Evolutionary conservation across 495 filamentous ascomycete genomes (phyloP).

Genomic region (Trypethelium eluteriae): DNA sequence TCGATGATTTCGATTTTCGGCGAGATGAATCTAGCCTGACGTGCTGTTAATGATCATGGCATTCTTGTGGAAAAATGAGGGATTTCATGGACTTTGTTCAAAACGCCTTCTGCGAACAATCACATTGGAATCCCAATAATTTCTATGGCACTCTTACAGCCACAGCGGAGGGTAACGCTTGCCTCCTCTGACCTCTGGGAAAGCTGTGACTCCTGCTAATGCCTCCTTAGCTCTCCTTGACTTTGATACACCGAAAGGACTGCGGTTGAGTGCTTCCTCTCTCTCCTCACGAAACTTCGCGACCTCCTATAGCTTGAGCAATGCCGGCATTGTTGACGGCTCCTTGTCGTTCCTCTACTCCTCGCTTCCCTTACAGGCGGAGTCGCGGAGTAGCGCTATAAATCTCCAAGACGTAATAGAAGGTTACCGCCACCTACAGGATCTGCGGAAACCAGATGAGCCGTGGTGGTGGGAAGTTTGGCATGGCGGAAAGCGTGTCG

Average conservation of each 20-base stretch:
- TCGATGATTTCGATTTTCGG: background rate
- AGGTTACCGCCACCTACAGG: slow-evolving; percentile 61
- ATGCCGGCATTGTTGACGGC: slow-evolving; percentile 77
- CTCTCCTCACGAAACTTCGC: slow-evolving; percentile 86
- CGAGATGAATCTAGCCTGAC: background rate
- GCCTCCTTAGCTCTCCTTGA: slow-evolving; percentile 60
- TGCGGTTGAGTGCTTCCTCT: slow-evolving; percentile 80
- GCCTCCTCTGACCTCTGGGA: slow-evolving; percentile 14
- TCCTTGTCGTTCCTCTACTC: slow-evolving; percentile 88
- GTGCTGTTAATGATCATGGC: background rate
- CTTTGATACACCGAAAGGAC: slow-evolving; percentile 69
- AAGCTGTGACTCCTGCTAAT: background rate
- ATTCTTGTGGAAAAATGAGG: slow-evolving; percentile 53
- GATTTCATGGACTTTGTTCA: slow-evolving; percentile 98
- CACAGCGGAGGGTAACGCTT: slow-evolving; percentile 64
- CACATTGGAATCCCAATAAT: slow-evolving; percentile 87
- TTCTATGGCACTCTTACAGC: slow-evolving; percentile 81
- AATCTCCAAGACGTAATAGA: slow-evolving; percentile 57
- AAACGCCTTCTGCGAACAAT: slow-evolving; percentile 78
- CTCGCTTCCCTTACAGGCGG: slow-evolving; percentile 57
- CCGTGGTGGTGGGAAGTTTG: slow-evolving; percentile 46
- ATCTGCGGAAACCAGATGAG: slow-evolving; percentile 44
- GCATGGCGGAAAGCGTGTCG: slow-evolving; percentile 41
- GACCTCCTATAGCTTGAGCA: slow-evolving; percentile 80
- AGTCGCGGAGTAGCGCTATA: slow-evolving; percentile 51